phyloP scores from a whole-genome alignment of 2,329 filamentous ascomycete species.

The Ophiocordyceps camponoti-floridani region DNA sequence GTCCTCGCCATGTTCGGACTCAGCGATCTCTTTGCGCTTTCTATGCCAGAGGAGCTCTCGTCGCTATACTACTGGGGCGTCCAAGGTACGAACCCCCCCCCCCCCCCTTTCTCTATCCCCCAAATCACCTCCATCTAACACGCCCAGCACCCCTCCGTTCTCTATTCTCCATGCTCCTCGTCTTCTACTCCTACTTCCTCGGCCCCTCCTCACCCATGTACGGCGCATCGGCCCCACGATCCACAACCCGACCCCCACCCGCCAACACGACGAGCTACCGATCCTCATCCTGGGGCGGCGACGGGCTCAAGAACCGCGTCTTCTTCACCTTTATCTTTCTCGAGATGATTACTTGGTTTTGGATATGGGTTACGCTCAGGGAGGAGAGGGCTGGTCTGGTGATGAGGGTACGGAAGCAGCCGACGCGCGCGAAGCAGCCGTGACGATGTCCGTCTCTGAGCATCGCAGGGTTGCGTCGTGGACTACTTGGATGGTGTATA shows the following conservation, averaged over 20 bases:
- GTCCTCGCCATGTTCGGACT: constrained; percentile 44
- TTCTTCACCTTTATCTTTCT: constrained; percentile 74
- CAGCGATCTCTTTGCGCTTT: constrained; percentile 47
- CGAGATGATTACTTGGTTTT: constrained; percentile 76
- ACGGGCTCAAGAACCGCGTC: constrained; percentile 64
- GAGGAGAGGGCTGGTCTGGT: constrained; percentile 38
- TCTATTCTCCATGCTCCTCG: constrained; percentile 39
- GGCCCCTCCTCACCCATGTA: constrained; percentile 31
- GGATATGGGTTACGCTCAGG: constrained; percentile 55
- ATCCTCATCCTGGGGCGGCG: constrained; percentile 31
- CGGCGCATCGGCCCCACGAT: constrained; percentile 8
- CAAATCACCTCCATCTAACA: background rate
- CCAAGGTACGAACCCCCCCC: constrained; percentile 34
- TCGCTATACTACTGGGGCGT: constrained; percentile 46
- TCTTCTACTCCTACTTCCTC: constrained; percentile 49
- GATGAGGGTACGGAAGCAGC: constrained; percentile 14
- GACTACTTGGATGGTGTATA: too few species aligned
- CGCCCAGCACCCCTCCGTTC: constrained; percentile 43
- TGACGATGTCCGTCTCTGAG: background rate
- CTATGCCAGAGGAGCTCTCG: constrained; percentile 48
- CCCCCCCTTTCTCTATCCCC: background rate
- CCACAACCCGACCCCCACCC: constrained; percentile 12
- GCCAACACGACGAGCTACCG: constrained; percentile 13
- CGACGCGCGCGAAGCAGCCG: background rate
- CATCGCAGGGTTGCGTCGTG: background rate